A percentile compares a stretch with the other conserved stretches of the same genome.
Evolutionary conservation across 371 early-diverging fungal species (phyloP).

Genomic region (Syncephalis fuscata): DNA sequence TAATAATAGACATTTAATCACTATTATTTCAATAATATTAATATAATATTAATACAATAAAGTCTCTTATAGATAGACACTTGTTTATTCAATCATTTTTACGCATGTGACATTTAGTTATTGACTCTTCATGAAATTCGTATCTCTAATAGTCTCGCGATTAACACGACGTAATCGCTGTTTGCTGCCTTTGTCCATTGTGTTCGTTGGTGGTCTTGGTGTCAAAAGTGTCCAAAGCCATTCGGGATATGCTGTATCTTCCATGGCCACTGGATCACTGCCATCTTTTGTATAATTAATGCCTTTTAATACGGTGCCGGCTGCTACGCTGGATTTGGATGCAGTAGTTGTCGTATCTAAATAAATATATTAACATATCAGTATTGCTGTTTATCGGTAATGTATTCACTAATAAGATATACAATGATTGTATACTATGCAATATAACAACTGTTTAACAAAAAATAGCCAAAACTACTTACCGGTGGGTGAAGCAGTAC

Average conservation of each 20-base stretch:
- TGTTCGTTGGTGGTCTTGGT: constrained; percentile 5
- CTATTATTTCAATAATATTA: not conserved
- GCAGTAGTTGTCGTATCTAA: too few species aligned
- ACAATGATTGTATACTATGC: too few species aligned
- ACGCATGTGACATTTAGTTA: not conserved
- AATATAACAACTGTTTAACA: too few species aligned
- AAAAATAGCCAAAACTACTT: constrained; percentile 10
- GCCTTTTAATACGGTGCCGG: constrained; percentile 71
- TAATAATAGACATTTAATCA: not conserved
- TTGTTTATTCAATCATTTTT: too few species aligned
- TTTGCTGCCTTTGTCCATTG: constrained; percentile 22
- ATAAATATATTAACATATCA: too few species aligned
- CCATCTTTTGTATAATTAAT: constrained; percentile 65
- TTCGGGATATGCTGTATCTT: constrained; percentile 73
- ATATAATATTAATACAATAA: not conserved
- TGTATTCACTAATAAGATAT: too few species aligned
- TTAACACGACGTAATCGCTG: constrained; percentile 2
- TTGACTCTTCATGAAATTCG: constrained; percentile 10
- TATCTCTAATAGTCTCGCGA: constrained; percentile 6
- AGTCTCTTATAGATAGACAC: too few species aligned
- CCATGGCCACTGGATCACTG: constrained; percentile 72
- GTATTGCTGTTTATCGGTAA: too few species aligned
- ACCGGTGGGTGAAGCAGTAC: not conserved
- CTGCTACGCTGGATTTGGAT: constrained; percentile 18
- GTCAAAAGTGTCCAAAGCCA: constrained; percentile 78